phyloP scores from a whole-genome alignment of 2,329 filamentous ascomycete genomes.

The Nemania abortiva region DNA sequence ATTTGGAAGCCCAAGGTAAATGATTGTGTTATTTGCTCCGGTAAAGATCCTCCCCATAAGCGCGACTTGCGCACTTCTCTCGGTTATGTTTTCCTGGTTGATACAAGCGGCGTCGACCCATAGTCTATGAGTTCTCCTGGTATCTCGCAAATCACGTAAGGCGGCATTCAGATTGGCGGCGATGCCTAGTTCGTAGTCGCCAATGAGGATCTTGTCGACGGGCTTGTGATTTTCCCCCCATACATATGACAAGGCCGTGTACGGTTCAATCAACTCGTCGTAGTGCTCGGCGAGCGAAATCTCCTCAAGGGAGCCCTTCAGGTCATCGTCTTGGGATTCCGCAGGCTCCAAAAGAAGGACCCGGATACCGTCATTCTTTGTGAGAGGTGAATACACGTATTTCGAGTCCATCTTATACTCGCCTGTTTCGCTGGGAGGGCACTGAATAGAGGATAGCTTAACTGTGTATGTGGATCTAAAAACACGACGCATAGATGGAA shows the following conservation, averaged over 20 bases:
- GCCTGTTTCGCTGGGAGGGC: too few species aligned
- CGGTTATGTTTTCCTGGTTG: constrained; percentile 23
- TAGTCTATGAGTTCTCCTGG: neutral
- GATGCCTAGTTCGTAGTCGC: too few species aligned
- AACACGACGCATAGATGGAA: neutral
- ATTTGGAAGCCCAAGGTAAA: constrained; percentile 22
- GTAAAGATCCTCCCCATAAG: constrained; percentile 30
- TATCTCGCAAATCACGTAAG: constrained; percentile 17
- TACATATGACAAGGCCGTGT: neutral
- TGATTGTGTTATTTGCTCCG: constrained; percentile 28
- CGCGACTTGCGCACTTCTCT: constrained; percentile 29
- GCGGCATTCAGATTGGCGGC: too few species aligned
- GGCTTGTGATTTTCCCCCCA: too few species aligned
- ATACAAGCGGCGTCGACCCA: constrained; percentile 31
- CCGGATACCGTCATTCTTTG: neutral
- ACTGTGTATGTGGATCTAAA: neutral
- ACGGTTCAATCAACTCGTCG: constrained; percentile 14
- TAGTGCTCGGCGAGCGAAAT: neutral
- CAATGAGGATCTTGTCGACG: too few species aligned
- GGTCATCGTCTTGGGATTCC: neutral
- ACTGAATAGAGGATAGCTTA: neutral
- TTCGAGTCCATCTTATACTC: neutral
- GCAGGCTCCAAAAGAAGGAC: constrained; percentile 5
- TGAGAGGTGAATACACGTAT: neutral
- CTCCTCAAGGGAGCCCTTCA: neutral